Evolutionary conservation across 176 grass and related monocot species (phyloP), one percentile per base, ranked within the genome.

Genomic region (Melocanna baccifera): DNA sequence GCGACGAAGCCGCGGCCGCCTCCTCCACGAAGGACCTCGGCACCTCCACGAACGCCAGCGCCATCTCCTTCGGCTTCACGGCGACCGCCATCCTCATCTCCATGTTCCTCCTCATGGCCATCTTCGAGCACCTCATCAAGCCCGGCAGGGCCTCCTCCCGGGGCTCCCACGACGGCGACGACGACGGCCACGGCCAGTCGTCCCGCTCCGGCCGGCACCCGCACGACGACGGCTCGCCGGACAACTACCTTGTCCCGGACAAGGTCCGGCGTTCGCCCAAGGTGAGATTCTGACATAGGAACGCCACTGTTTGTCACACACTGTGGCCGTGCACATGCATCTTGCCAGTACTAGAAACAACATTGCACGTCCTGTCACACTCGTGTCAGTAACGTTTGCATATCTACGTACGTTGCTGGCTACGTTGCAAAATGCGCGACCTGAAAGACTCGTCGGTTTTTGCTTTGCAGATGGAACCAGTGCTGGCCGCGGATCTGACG

Each of bases 101-200:
- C 7, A 94, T 99, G 93, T 99, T 99, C 90, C 97, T 99, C 70
- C 48, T 99, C 88, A 91, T 96, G 93, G 96, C 97, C 58, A 94
- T 99, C 81, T 99, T 99, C 75, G 97, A 99, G 81, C 93, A 99
- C 59, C 88, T 99, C 82, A 92, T 99, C 93, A 99, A 96, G 73
- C 97, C 93, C 16, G 85, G 91, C 57, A 78, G 91, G 10, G 79
- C 93, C 7, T 79, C 87, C 69, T 82, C 86, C 42, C 79, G 85
- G 30, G 51, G 51, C 68, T 86, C 85, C 69, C 82, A 18, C 53
- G 65, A 13, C 64, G 6, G 26, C 19, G 68, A n/a, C 23, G 59
- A 15, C 18, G 77, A 71, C 10, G 55, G 2, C 11, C 19, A n/a
- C 63, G 32, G 71, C 29, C 51, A 15, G 42, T 46, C 77, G 32